Evolutionary conservation across 768 basidiomycete genomes (phyloP), one percentile per base, ranked within the genome.

Genomic region (Rhizopogon rudus): DNA sequence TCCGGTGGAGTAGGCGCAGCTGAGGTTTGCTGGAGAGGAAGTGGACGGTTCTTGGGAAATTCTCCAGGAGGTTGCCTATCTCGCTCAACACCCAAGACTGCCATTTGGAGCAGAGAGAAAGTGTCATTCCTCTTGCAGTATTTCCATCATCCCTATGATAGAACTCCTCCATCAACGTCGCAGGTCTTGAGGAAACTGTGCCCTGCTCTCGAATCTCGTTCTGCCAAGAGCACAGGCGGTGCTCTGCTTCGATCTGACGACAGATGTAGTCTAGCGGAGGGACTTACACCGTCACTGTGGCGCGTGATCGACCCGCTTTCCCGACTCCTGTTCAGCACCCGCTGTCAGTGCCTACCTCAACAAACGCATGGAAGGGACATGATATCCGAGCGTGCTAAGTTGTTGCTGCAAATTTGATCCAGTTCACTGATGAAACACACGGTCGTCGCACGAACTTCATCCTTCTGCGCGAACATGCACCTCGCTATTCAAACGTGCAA

Each of bases 121-220:
- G 4, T 25, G 25, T 25, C 8, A 55, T 57, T 8, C 57, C 56
- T 44, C 59, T 57, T 22, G 48, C 49, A n/a, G 53, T 48, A 40
- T 29, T 37, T 20, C 40, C 55, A 31, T 58, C 55, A 14, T 63
- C 64, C 17, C 45, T 54, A 29, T 73, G 73, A 41, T 69, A 68
- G 62, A 80, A 78, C 42, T 78, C 70, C 7, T 76, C 81, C 82
- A 84, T 79, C 5, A 82, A 81, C 5, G 83, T 84, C 52, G 77
- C 68, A 10, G 83, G 79, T 44, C 82, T 69, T 17, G 69, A 62
- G 1, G 61, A 61, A 41, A 44, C 12, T 46, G 53, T 56, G 60
- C 42, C 55, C 59, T 58, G 61, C 64, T 60, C 63, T 58, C 41
- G 56, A 50, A 56, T 61, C 65, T 55, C 60, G 61, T 40, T 68